phyloP scores from a whole-genome alignment of 2,329 filamentous ascomycete genomes.

The Verticillium tricorpus region DNA sequence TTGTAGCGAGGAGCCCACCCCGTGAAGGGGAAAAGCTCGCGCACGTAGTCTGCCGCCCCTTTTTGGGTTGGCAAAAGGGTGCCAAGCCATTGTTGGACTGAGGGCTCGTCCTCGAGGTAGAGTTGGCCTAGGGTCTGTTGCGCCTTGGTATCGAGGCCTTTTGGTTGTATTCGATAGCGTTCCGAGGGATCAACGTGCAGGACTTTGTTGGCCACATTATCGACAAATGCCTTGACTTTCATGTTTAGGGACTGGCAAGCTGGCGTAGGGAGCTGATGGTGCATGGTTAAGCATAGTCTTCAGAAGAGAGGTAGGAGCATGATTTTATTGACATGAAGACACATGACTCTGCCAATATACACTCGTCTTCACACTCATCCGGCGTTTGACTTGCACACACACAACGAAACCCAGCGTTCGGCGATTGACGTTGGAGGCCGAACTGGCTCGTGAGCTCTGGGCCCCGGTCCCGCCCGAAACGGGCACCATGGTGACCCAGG shows the following conservation, averaged over 20 bases:
- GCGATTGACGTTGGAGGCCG: background rate
- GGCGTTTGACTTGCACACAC: no score
- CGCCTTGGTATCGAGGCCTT: conserved; percentile 18
- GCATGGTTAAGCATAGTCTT: no score
- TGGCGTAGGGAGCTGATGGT: no score
- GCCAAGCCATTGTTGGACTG: conserved; percentile 55
- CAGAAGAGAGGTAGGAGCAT: no score
- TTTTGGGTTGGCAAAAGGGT: conserved; percentile 45
- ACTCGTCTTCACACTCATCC: no score
- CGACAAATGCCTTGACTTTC: background rate
- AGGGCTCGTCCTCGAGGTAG: conserved; percentile 63
- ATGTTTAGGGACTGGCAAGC: background rate
- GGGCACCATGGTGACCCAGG: background rate
- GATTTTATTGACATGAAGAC: no score
- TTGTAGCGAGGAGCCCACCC: conserved; percentile 71
- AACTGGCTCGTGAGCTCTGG: background rate
- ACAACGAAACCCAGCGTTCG: no score
- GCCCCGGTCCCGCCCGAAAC: background rate
- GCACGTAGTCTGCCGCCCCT: conserved; percentile 46
- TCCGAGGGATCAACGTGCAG: conserved; percentile 26
- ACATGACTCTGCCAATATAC: no score
- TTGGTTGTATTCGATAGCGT: conserved; percentile 18
- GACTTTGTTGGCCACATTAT: conserved; percentile 17
- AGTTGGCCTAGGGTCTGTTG: conserved; percentile 18
- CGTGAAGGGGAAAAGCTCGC: conserved; percentile 57